Evolutionary conservation across 2,329 filamentous ascomycete genomes (phyloP), one percentile per base, ranked within the genome.

Genomic region (Ceratocystis lukuohia): DNA sequence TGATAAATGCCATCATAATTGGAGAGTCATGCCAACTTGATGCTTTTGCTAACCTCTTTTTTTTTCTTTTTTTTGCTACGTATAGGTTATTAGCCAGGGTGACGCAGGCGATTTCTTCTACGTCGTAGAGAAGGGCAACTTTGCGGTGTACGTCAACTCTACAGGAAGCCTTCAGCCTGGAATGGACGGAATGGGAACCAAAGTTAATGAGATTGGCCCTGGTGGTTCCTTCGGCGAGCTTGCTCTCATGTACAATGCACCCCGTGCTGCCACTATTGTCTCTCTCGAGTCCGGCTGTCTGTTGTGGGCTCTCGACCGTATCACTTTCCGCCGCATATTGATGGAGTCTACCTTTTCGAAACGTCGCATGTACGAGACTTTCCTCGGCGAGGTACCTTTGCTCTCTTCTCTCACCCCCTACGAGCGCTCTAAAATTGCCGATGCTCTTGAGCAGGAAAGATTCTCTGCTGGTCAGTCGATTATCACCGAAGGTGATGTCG

Each of bases 291-390:
- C 87, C 2, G 79, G 83, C 44, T 92, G 88, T 72, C 92, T 88
- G 2, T 82, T 99, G 8, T 99, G 94, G 94, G 91, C 91, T 22
- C 81, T 99, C 63, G 94, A 99, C 74, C 90, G 94, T 65, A 83
- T 96, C 69, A 99, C 94, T 8, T 99, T 99, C 82, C 91, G 94
- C 71, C 89, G 94, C 69, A 97, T 99, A 70, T 82, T 99, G 69
- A 96, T 99, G 92, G 93, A 97, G 77, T 95, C 90, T 48, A 96
- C 94, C 2, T 97, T 96, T 79, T 90, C 95, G 72, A 89, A 93
- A 66, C 87, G 94, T 71, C 89, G 93, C 72, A 93, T 97, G 87
- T 97, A 97, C 77, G 94, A 99, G 77, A 90, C 86, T 71, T 97
- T 99, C 80, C 81, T 99, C 25, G 92, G 96, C 74, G 91, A 96